phyloP scores from a whole-genome alignment of 148 eudicot genomes.

The Vaccinium corymbosum region DNA sequence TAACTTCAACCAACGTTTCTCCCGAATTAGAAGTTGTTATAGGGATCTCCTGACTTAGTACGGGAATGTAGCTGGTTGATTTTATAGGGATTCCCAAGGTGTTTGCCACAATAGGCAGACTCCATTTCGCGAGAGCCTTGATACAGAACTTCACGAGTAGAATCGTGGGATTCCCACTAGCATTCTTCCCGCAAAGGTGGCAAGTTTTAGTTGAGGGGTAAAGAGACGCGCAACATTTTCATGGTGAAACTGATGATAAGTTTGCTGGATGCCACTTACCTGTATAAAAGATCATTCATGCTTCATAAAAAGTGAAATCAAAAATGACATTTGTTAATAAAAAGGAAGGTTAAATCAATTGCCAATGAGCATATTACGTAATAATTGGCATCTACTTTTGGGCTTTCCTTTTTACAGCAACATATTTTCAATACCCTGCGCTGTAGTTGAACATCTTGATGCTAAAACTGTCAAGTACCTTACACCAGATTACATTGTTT shows the following conservation, averaged over 20 bases:
- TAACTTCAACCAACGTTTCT: constrained; percentile 41
- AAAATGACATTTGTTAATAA: background rate
- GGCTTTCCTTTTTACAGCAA: background rate
- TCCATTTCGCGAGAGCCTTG: constrained; percentile 92
- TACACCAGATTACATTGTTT: background rate
- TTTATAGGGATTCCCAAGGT: constrained; percentile 74
- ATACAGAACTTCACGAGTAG: constrained; percentile 81
- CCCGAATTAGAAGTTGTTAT: constrained; percentile 30
- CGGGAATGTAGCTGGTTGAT: constrained; percentile 65
- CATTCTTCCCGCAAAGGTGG: constrained; percentile 55
- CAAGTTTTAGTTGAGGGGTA: constrained; percentile 52
- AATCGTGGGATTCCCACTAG: constrained; percentile 85
- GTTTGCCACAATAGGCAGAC: constrained; percentile 61
- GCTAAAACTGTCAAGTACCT: background rate
- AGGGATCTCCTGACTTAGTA: background rate
- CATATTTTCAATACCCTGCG: background rate
- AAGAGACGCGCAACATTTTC: constrained; percentile 72
- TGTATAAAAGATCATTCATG: constrained; percentile 19
- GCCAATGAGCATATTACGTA: background rate
- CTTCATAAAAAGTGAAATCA: background rate
- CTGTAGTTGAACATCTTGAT: background rate
- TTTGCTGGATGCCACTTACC: constrained; percentile 85
- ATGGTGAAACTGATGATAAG: constrained; percentile 83
- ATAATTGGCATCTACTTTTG: background rate
- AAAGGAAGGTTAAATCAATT: background rate